phyloP scores from a whole-genome alignment of 345 rosid species.

The Stellera chamaejasme region DNA sequence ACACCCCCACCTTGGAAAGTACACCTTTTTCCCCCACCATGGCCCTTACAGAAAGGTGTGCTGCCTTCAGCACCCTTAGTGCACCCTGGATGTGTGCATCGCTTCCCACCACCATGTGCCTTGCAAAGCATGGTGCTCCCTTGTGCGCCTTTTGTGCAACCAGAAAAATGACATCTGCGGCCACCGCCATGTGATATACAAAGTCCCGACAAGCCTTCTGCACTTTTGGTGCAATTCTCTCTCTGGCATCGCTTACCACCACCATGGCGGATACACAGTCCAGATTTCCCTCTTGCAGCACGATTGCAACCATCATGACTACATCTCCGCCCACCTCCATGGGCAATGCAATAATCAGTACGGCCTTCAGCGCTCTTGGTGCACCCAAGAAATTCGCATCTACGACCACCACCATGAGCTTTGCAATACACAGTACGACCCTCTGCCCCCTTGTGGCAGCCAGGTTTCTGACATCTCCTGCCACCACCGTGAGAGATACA shows the following conservation, averaged over 20 bases:
- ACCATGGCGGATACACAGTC: conserved; percentile 92
- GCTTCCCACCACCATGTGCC: conserved; percentile 97
- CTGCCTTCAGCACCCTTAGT: conserved; percentile 99
- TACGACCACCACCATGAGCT: conserved; percentile 97
- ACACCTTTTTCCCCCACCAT: conserved; percentile 97
- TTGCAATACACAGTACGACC: conserved; percentile 95
- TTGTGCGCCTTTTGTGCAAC: conserved; percentile 94
- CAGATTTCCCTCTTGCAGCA: conserved; percentile 96
- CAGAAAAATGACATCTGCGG: conserved; percentile 71
- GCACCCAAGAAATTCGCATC: conserved; percentile 94
- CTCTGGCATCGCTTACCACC: conserved; percentile 95
- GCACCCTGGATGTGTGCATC: conserved; percentile 71
- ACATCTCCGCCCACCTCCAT: conserved; percentile 97
- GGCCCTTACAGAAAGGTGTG: conserved; percentile 93
- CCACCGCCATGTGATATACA: conserved; percentile 99
- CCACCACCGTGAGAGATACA: conserved; percentile 99
- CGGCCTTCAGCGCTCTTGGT: conserved; percentile 99
- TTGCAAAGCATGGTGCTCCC: conserved; percentile 98
- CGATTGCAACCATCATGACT: conserved; percentile 71
- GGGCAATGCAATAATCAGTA: conserved; percentile 91
- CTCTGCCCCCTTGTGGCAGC: conserved; percentile 96
- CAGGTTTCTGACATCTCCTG: conserved; percentile 81
- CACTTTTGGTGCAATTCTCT: conserved; percentile 86
- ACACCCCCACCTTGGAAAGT: conserved; percentile 70
- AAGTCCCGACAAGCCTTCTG: conserved; percentile 94